Conservation (phyloP, 140 eudicot genomes). For the Flaveria floridana region DNA sequence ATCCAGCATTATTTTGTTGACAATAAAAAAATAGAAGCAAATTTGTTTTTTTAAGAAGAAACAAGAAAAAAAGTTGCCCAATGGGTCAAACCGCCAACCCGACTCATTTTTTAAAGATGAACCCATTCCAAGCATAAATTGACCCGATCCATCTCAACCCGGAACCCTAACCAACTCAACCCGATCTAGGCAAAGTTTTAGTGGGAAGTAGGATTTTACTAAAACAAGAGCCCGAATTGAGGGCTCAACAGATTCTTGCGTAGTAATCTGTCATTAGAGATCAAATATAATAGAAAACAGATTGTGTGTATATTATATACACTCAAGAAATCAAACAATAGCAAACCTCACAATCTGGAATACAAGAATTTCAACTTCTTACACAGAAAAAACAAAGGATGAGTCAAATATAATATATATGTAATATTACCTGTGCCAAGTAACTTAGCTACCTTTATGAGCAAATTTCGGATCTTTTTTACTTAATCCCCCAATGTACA, state of each 20-base stretch:
- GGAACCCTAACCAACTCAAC: neutral
- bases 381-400: slow-evolving; percentile 32
- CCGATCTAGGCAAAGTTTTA: neutral
- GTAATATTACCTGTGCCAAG: slow-evolving; percentile 27
- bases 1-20: neutral
- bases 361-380: slow-evolving; percentile 39
- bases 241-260: too few species aligned
- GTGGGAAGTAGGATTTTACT: neutral
- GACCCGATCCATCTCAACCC: neutral
- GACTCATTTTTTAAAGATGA: neutral
- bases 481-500: slow-evolving; percentile 50
- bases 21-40: neutral
- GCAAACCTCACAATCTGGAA: slow-evolving; percentile 40
- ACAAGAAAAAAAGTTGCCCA: neutral
- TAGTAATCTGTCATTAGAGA: neutral
- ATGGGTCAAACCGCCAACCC: neutral
- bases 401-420: slow-evolving; percentile 33
- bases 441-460: slow-evolving; percentile 35
- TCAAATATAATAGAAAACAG: slow-evolving; percentile 23
- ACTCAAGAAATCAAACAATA: slow-evolving; percentile 43
- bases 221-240: too few species aligned
- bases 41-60: neutral
- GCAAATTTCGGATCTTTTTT: slow-evolving; percentile 26
- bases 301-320: slow-evolving; percentile 37
- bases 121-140: neutral